Percentiles rank a stretch among this genome's conserved stretches.
These are phyloP conservation scores for Malania oleifera DNA, from an alignment of 164 flowering plant species.

Conservation along the genomic window DNA sequence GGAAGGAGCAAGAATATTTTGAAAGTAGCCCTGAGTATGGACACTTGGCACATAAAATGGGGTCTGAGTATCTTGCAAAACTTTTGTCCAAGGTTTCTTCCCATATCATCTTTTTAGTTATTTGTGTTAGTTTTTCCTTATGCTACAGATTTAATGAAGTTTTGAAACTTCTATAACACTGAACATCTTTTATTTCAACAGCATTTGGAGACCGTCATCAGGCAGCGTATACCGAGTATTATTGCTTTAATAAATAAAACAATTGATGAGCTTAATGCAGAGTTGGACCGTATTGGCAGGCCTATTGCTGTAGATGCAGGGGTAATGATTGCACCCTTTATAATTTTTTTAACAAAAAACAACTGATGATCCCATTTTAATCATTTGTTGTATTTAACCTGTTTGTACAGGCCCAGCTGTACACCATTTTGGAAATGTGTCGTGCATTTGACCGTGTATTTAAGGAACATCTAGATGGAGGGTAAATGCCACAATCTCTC, in stretches of 20 bases:
- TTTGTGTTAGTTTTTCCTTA: neutral
- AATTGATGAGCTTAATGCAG: slow-evolving; percentile 87
- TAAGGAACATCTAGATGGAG: slow-evolving; percentile 94
- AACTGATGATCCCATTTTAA: neutral
- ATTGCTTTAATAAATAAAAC: slow-evolving; percentile 84
- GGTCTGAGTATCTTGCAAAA: slow-evolving; percentile 89
- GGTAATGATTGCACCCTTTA: slow-evolving; percentile 34
- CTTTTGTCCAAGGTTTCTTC: slow-evolving; percentile 71
- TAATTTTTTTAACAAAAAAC: neutral
- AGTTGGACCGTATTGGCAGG: slow-evolving; percentile 89
- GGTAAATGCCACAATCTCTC: slow-evolving; percentile 34
- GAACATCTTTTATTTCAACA: slow-evolving; percentile 19
- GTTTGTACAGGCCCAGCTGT: slow-evolving; percentile 65
- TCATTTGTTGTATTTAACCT: slow-evolving; percentile 8
- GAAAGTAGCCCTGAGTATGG: slow-evolving; percentile 77
- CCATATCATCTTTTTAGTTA: neutral
- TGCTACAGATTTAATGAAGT: slow-evolving; percentile 2
- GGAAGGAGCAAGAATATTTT: slow-evolving; percentile 75
- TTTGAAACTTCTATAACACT: slow-evolving; percentile 6
- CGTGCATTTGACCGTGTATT: slow-evolving; percentile 89
- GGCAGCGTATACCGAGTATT: slow-evolving; percentile 87
- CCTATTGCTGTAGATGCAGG: slow-evolving; percentile 92
- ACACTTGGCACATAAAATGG: slow-evolving; percentile 78
- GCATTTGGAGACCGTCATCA: slow-evolving; percentile 89
- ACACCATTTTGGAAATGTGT: slow-evolving; percentile 78